Base-by-base conservation (phyloP, 2,329 filamentous ascomycete genomes). In the Periglandula ipomoeae region DNA sequence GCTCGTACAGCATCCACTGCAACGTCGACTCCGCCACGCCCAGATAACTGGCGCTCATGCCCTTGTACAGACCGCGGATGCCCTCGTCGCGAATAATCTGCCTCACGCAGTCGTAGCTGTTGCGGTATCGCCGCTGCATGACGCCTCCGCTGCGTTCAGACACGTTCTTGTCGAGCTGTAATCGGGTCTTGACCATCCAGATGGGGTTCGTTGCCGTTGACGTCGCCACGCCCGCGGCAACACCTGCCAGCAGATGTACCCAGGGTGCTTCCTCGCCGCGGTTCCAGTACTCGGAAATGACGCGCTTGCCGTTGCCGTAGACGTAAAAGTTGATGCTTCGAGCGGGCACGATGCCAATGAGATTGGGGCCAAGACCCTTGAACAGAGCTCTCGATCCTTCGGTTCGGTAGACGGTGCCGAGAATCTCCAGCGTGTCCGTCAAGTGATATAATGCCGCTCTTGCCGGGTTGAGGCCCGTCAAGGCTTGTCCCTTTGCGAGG, bases 1-100 rank as follows among this genome's bases (percentile, higher is more conserved):
- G 85, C 70, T 97, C 90, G 67, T 96, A 97, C 58, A 96, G 70
- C 60, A 95, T 84, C 89, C 89, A 95, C 65, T 97, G 90, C 59
- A 95, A 67, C 5, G 90, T 93, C 55, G 84, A 90, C 72, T 96
- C 91, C 2, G 85, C 85, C 19, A 95, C 89, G 22, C 91, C 90
- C 0, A 97, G 73, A 62, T 96, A 97, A 61, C 87, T 93, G 30
- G 90, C 90, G 56, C 85, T 93, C 69, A 97, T 78, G 45, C 90
- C 90, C 61, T 89, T 87, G 70, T 96, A 97, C 51, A 97, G 72
- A 2, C 89, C 89, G 32, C 78, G 72, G 41, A 94, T 68, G 1
- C 91, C 91, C 65, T 97, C 90, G 52, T 87, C 75, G 20, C 84
- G 78, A 38, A 95, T 62, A 1, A 90, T 86, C 70, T 96, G 87